phyloP scores from a whole-genome alignment of 768 basidiomycete species.

The Imleria badia region DNA sequence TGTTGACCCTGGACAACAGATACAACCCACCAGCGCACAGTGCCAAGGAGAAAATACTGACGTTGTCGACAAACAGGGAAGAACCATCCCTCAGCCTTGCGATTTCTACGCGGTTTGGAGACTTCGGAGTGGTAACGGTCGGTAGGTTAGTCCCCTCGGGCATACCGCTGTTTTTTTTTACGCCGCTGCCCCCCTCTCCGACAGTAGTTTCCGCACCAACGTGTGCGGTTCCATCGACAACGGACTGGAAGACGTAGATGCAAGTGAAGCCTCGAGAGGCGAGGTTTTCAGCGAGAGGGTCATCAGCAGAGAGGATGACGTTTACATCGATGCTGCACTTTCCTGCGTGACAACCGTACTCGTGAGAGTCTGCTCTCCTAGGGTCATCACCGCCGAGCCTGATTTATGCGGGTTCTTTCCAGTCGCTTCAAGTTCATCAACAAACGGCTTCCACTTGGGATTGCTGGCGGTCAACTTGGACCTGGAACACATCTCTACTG shows the following conservation, averaged over 20 bases:
- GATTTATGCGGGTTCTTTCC: no score
- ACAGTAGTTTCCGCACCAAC: conserved; percentile 24
- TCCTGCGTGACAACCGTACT: conserved; percentile 88
- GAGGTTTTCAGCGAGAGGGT: conserved; percentile 51
- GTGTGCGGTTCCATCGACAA: conserved; percentile 58
- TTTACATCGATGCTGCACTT: conserved; percentile 80
- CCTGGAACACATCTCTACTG: no score
- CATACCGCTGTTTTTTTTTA: conserved; percentile 16
- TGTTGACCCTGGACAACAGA: no score
- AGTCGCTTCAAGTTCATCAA: no score
- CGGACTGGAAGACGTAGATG: conserved; percentile 41
- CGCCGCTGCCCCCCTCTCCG: conserved; percentile 20
- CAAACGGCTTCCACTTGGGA: no score
- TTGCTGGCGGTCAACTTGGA: no score
- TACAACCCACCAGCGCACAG: no score
- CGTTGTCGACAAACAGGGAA: conserved; percentile 96
- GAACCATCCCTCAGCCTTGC: conserved; percentile 96
- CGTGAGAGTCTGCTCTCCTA: conserved; percentile 48
- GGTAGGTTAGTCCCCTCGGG: conserved; percentile 24
- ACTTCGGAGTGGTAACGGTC: conserved; percentile 30
- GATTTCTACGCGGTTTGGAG: conserved; percentile 71
- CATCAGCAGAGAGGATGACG: conserved; percentile 65
- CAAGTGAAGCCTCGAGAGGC: conserved; percentile 28
- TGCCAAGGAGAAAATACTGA: conserved; percentile 51
- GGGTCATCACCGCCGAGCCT: conserved; percentile 49